A percentile compares a stretch with the other conserved stretches of the same genome.
phyloP scores from a whole-genome alignment of 176 grass and related monocot genomes.

The Ampelocalamus luodianensis region DNA sequence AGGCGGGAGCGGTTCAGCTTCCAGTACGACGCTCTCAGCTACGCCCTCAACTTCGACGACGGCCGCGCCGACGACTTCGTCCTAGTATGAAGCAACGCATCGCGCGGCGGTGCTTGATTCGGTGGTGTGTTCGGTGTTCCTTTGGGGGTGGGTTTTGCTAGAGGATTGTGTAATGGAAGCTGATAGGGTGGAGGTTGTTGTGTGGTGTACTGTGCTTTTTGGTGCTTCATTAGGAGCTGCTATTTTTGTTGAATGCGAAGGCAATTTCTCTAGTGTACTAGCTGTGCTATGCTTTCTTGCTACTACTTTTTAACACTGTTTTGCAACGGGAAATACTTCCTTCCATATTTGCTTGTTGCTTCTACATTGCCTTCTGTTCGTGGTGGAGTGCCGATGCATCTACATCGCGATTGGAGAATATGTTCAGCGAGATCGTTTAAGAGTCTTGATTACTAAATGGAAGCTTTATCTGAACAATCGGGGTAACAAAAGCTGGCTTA shows the following conservation, averaged over 20 bases:
- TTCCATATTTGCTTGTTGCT: not conserved
- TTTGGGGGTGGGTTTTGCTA: not conserved
- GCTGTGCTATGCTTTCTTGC: not conserved
- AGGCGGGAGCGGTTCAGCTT: constrained; percentile 63
- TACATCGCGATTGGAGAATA: not conserved
- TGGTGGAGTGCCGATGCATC: not conserved
- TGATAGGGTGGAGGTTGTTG: not conserved
- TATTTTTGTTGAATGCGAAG: not conserved
- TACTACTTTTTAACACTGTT: not conserved
- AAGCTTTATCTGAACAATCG: not conserved
- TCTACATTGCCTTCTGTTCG: not conserved
- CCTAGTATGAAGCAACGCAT: not conserved
- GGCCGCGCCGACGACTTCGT: constrained; percentile 50
- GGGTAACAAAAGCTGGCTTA: not conserved
- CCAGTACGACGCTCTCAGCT: constrained; percentile 95
- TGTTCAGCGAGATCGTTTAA: not conserved
- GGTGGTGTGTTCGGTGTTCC: not conserved
- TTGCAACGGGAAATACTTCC: not conserved
- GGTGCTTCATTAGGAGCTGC: not conserved
- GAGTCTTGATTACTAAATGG: not conserved
- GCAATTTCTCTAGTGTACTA: not conserved
- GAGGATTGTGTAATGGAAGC: not conserved
- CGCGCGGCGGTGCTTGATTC: not conserved
- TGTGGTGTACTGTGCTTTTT: not conserved
- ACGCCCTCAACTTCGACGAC: constrained; percentile 95